Evolutionary conservation across 2,329 filamentous ascomycete species (phyloP).

Genomic region (Fusarium anthophilum): DNA sequence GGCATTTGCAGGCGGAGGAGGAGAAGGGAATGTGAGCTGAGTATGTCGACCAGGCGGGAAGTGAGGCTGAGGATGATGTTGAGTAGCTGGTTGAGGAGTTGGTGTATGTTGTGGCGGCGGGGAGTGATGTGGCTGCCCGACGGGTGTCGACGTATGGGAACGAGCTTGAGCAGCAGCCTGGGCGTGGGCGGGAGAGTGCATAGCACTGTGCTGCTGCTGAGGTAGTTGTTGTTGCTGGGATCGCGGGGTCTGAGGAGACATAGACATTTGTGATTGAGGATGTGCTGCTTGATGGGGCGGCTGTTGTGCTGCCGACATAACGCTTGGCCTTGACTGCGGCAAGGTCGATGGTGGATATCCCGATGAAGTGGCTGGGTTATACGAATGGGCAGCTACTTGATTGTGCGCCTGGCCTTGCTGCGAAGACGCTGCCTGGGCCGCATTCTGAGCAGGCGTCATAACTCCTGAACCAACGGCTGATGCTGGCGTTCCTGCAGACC

Average conservation of each 20-base stretch:
- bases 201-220: constrained; percentile 30
- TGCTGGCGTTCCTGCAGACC: constrained; percentile 37
- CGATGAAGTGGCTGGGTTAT: constrained; percentile 31
- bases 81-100: constrained; percentile 31
- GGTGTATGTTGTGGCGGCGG: constrained; percentile 39
- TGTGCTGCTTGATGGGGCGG: constrained; percentile 37
- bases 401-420: constrained; percentile 31
- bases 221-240: constrained; percentile 33
- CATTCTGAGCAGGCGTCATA: constrained; percentile 47
- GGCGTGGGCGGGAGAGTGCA: constrained; percentile 37
- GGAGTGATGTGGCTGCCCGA: constrained; percentile 39
- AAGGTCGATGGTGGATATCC: constrained; percentile 42
- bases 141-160: constrained; percentile 42
- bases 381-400: constrained; percentile 24
- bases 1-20: constrained; percentile 26
- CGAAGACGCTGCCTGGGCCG: constrained; percentile 41
- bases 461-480: constrained; percentile 43
- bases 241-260: constrained; percentile 44
- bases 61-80: constrained; percentile 25
- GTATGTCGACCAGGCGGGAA: constrained; percentile 27
- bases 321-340: constrained; percentile 39
- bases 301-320: constrained; percentile 46
- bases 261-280: constrained; percentile 42
- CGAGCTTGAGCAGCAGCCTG: constrained; percentile 35
- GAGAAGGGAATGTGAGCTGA: constrained; percentile 33